These are phyloP conservation scores for Wickerhamomyces chambardii DNA, from an alignment of 805 yeast species.

Conservation along the genomic window DNA sequence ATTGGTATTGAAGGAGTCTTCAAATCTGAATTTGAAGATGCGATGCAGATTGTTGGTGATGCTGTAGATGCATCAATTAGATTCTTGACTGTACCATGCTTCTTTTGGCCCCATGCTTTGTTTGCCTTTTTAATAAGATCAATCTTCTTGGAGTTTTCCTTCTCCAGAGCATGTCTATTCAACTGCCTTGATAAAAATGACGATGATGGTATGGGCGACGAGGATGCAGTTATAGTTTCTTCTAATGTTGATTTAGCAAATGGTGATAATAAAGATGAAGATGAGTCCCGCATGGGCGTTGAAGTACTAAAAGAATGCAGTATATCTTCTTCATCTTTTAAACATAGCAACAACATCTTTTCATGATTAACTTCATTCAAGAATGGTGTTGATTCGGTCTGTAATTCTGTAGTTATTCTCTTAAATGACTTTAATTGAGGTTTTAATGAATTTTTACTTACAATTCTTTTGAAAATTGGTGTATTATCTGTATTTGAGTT, in stretches of 20 bases:
- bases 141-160: conserved; percentile 9
- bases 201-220: too few relatives aligned
- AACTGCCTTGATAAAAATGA: background rate
- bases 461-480: conserved; percentile 18
- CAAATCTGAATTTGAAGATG: background rate
- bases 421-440: conserved; percentile 19
- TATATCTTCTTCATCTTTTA: conserved; percentile 13
- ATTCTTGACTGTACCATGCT: conserved; percentile 1
- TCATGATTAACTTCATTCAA: conserved; percentile 18
- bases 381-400: conserved; percentile 14
- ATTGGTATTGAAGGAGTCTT: background rate
- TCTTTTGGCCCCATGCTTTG: conserved; percentile 18
- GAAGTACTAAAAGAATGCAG: background rate
- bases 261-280: background rate
- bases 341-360: conserved; percentile 14
- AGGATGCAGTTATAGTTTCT: too few relatives aligned
- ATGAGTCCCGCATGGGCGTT: too few relatives aligned
- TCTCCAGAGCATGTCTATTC: background rate
- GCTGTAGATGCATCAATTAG: background rate
- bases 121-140: conserved; percentile 19
- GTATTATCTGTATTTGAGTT: conserved; percentile 7
- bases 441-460: conserved; percentile 12
- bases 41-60: background rate
- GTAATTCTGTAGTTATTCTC: conserved; percentile 15
- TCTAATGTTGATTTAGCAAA: too few relatives aligned